phyloP scores from a whole-genome alignment of 768 basidiomycete genomes.

The Epithele typhae region DNA sequence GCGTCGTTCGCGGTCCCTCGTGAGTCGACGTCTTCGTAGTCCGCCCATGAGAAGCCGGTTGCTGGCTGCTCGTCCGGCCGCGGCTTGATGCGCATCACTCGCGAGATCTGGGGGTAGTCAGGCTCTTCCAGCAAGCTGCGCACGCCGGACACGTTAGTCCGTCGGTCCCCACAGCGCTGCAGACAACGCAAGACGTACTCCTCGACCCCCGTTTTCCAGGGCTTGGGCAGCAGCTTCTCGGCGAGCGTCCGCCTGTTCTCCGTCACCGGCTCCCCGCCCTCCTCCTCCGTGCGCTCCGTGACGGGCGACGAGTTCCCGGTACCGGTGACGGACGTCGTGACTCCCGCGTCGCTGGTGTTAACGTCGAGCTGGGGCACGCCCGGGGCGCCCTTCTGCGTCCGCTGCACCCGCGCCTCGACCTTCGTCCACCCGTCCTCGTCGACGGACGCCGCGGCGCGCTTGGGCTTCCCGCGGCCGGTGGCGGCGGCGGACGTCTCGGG shows the following conservation, averaged over 20 bases:
- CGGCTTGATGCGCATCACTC: conserved; percentile 67
- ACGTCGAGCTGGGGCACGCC: conserved; percentile 24
- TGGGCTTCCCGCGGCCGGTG: conserved; percentile 31
- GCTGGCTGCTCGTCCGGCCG: conserved; percentile 54
- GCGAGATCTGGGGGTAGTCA: conserved; percentile 49
- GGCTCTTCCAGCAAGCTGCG: conserved; percentile 61
- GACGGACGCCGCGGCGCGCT: conserved; percentile 25
- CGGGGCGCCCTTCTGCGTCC: conserved; percentile 1
- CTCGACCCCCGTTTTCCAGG: conserved; percentile 62
- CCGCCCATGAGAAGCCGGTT: conserved; percentile 67
- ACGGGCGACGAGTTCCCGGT: conserved; percentile 39
- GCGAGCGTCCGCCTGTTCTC: conserved; percentile 43
- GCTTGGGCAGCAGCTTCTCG: conserved; percentile 61
- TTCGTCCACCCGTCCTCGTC: conserved; percentile 71
- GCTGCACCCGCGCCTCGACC: conserved; percentile 47
- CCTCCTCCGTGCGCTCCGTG: conserved; percentile 30
- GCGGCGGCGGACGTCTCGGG: conserved; percentile 22
- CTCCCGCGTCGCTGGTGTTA: conserved; percentile 44
- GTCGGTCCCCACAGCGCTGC: not conserved
- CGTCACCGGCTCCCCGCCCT: conserved; percentile 10
- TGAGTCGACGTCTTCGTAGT: conserved; percentile 66
- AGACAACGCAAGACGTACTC: conserved; percentile 45
- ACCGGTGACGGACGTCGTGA: conserved; percentile 40
- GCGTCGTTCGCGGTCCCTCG: conserved; percentile 46
- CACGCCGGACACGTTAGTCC: too few species aligned